Evolutionary conservation across 306 rosid species (phyloP).

Genomic region (Potentilla sterilis): DNA sequence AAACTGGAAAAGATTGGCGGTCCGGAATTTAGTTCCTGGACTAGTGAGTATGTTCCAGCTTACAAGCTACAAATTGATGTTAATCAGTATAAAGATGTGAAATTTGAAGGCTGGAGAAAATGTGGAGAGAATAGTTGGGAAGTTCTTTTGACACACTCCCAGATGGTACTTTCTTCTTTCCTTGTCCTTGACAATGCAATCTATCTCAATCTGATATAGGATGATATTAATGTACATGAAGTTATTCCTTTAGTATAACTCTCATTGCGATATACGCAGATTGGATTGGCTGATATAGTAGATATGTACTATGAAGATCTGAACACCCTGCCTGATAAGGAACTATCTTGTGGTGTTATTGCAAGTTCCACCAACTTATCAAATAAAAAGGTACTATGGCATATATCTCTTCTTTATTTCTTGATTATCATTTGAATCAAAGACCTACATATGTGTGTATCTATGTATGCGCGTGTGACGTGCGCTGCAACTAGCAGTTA

Average conservation of each 20-base stretch:
- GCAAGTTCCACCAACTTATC: slow-evolving; percentile 47
- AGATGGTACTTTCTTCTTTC: slow-evolving; percentile 69
- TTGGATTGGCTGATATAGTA: slow-evolving; percentile 65
- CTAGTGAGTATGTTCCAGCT: slow-evolving; percentile 72
- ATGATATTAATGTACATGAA: neutral
- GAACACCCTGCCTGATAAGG: slow-evolving; percentile 62
- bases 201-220: slow-evolving; percentile 7
- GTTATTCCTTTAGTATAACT: neutral
- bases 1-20: slow-evolving; percentile 89
- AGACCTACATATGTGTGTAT: neutral
- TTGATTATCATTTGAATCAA: neutral
- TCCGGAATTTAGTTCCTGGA: slow-evolving; percentile 75
- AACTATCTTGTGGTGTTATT: slow-evolving; percentile 53
- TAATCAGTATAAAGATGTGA: slow-evolving; percentile 41
- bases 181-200: slow-evolving; percentile 14
- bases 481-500: neutral
- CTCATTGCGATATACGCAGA: slow-evolving; percentile 38
- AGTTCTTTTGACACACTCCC: slow-evolving; percentile 89
- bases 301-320: slow-evolving; percentile 83
- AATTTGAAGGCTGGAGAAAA: slow-evolving; percentile 77
- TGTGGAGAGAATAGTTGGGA: slow-evolving; percentile 69
- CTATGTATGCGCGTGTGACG: neutral
- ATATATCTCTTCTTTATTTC: neutral
- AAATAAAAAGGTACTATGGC: slow-evolving; percentile 51
- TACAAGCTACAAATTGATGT: slow-evolving; percentile 73